These are phyloP conservation scores for Termitomyces sp. DNA, from an alignment of 768 basidiomycete species.

Conservation along the genomic window DNA sequence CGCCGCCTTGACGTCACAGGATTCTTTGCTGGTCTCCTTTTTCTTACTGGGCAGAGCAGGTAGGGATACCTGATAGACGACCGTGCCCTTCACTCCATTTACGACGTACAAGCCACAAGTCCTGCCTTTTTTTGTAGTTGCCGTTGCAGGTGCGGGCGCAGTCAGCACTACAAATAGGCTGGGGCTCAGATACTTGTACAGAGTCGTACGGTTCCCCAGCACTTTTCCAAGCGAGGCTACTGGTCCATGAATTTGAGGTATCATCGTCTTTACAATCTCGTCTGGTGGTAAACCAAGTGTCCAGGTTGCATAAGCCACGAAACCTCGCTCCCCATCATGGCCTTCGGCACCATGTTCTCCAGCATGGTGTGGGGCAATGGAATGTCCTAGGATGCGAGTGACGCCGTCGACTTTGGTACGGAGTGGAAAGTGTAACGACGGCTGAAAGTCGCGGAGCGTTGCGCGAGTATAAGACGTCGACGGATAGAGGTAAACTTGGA, in stretches of 20 bases:
- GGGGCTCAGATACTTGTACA: conserved; percentile 94
- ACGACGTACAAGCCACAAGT: conserved; percentile 69
- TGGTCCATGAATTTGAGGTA: conserved; percentile 43
- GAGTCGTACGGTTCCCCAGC: conserved; percentile 77
- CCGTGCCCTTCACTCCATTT: conserved; percentile 74
- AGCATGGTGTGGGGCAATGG: conserved; percentile 32
- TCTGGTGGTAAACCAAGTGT: conserved; percentile 45
- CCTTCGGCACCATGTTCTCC: conserved; percentile 23
- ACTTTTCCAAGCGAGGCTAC: conserved; percentile 82
- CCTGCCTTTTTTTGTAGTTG: conserved; percentile 6
- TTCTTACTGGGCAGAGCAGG: conserved; percentile 27
- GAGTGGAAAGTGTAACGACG: conserved; percentile 52
- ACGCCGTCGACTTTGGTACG: conserved; percentile 35
- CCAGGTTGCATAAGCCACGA: conserved; percentile 65
- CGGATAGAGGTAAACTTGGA: conserved; percentile 71
- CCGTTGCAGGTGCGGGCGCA: conserved; percentile 17
- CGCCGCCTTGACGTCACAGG: conserved; percentile 62
- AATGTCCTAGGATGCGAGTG: conserved; percentile 25
- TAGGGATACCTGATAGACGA: conserved; percentile 62
- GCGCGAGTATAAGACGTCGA: conserved; percentile 40
- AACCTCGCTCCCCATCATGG: conserved; percentile 22
- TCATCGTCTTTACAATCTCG: conserved; percentile 52
- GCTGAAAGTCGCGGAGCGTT: conserved; percentile 38
- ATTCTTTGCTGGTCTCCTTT: conserved; percentile 16
- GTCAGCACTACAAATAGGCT: conserved; percentile 69